These are phyloP conservation scores for Cicer yamashitae DNA, from an alignment of 306 rosid genomes.

Conservation along the genomic window DNA sequence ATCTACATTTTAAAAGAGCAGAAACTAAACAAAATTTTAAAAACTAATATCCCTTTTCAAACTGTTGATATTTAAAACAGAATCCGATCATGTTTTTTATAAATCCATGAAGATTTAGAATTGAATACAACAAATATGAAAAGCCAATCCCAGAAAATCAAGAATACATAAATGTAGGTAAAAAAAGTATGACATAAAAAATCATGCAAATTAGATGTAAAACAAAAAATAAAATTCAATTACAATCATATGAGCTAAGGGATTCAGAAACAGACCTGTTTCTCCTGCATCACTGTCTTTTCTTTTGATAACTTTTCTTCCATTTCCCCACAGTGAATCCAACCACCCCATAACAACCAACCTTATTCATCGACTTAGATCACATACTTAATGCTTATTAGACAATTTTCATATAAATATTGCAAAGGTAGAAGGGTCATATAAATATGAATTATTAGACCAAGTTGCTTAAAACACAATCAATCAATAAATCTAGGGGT, in stretches of 20 bases:
- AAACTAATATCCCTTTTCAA: not conserved
- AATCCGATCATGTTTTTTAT: not conserved
- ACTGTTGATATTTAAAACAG: not conserved
- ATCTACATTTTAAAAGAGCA: not conserved
- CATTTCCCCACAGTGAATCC: slow-evolving; percentile 61
- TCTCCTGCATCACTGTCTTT: slow-evolving; percentile 98
- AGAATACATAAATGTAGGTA: not conserved
- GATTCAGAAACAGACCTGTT: slow-evolving; percentile 60
- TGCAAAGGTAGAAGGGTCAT: slow-evolving; percentile 13
- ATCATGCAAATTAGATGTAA: not conserved
- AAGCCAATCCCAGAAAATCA: not conserved
- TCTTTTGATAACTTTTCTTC: slow-evolving; percentile 65
- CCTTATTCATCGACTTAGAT: slow-evolving; percentile 47
- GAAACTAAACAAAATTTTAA: not conserved
- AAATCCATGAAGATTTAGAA: not conserved
- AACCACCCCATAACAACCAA: slow-evolving; percentile 63
- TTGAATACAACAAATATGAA: slow-evolving; percentile 12
- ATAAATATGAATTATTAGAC: slow-evolving; percentile 15
- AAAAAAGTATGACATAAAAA: not conserved
- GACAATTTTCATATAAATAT: not conserved
- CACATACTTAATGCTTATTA: slow-evolving; percentile 46
- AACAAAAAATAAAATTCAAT: not conserved
- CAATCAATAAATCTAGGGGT: slow-evolving; percentile 28
- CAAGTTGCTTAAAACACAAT: slow-evolving; percentile 49
- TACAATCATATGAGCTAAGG: not conserved